Conservation (phyloP, 106 monocot genomes). For the Acorus gramineus region DNA sequence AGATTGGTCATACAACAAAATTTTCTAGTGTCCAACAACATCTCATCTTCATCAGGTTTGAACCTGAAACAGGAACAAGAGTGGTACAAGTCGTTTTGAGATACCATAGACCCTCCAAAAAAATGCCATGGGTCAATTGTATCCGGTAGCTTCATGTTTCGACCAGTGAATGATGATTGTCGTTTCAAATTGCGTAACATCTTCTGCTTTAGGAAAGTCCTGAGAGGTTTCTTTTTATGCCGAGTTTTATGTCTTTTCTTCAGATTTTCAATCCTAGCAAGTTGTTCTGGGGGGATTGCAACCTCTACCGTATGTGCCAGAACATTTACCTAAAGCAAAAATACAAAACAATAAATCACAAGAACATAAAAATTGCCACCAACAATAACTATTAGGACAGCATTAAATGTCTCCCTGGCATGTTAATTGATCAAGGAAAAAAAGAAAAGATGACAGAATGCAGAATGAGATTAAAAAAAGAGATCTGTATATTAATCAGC, state of each 20-base stretch:
- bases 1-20: no score
- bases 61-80: no score
- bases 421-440: no score
- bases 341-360: neutral
- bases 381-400: neutral
- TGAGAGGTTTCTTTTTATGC: conserved; percentile 24
- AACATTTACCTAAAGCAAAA: conserved; percentile 47
- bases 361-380: neutral
- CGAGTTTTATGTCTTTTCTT: conserved; percentile 44
- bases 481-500: no score
- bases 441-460: no score
- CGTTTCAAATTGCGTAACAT: neutral
- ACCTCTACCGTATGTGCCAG: conserved; percentile 62
- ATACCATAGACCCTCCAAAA: neutral
- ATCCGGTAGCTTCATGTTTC: neutral
- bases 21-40: no score
- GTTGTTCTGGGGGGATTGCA: conserved; percentile 19
- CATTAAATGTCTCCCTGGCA: no score
- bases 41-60: no score
- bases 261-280: conserved; percentile 27
- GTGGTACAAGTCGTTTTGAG: no score
- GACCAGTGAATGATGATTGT: neutral
- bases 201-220: neutral
- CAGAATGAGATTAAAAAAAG: no score
- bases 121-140: neutral